These are phyloP conservation scores for Aspergillus novoparasiticus DNA, from an alignment of 2,329 filamentous ascomycete species.

Conservation along the genomic window DNA sequence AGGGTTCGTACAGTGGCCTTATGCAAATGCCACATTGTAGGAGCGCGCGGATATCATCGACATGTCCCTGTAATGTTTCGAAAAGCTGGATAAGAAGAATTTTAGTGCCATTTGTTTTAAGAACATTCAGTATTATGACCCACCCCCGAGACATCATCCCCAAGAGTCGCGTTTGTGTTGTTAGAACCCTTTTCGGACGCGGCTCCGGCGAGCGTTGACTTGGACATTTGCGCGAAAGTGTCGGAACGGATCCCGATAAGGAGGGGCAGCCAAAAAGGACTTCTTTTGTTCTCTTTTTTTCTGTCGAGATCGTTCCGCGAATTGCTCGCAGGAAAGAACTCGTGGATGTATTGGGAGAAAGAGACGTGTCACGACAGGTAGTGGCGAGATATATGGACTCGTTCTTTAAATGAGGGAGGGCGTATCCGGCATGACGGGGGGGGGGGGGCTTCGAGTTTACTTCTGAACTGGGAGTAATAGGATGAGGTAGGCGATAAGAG, in stretches of 20 bases:
- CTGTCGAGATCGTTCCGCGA: neutral
- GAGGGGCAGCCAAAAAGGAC: neutral
- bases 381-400: slow-evolving; percentile 6
- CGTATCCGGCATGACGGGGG: slow-evolving; percentile 7
- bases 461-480: neutral
- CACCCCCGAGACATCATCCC: slow-evolving; percentile 35
- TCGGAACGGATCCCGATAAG: neutral
- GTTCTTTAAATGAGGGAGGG: slow-evolving; percentile 10
- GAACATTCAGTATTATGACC: slow-evolving; percentile 12
- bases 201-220: slow-evolving; percentile 13
- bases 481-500: neutral
- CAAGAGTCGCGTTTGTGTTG: slow-evolving; percentile 12
- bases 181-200: slow-evolving; percentile 11
- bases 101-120: slow-evolving; percentile 17
- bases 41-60: slow-evolving; percentile 62
- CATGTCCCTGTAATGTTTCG: slow-evolving; percentile 54
- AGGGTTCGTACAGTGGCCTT: slow-evolving; percentile 69
- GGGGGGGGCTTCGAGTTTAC: neutral
- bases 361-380: neutral
- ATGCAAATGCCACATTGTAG: slow-evolving; percentile 71
- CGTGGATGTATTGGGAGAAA: neutral
- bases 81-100: slow-evolving; percentile 33
- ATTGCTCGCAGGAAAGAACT: neutral
- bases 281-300: no score
- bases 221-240: slow-evolving; percentile 16